Percentiles rank a stretch among this genome's conserved stretches.
phyloP scores from a whole-genome alignment of 2,329 filamentous ascomycete species.

The Aspergillus calidoustus region DNA sequence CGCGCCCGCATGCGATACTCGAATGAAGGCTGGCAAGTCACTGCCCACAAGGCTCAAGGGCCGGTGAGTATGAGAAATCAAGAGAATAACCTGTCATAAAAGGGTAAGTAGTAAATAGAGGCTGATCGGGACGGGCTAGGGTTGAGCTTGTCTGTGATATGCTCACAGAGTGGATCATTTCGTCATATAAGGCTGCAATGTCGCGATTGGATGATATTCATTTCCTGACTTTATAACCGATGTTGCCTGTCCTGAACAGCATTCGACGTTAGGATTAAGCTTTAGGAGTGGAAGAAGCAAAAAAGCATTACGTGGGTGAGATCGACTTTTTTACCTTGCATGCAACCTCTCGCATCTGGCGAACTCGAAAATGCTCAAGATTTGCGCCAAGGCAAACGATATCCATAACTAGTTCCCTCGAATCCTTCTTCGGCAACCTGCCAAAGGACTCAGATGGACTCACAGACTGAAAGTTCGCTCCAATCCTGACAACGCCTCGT shows the following conservation, averaged over 20 bases:
- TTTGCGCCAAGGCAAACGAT: too few species aligned
- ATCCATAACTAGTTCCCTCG: too few species aligned
- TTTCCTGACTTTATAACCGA: neutral
- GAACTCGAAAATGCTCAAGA: neutral
- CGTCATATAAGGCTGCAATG: conserved; percentile 7
- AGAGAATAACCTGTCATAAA: neutral
- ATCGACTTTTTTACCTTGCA: neutral
- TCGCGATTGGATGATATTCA: conserved; percentile 12
- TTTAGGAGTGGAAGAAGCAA: neutral
- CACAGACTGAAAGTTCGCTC: neutral
- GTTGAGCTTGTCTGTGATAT: conserved; percentile 11
- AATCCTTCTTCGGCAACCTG: too few species aligned
- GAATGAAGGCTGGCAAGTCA: too few species aligned
- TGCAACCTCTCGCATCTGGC: neutral
- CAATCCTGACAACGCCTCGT: neutral
- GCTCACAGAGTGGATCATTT: conserved; percentile 13
- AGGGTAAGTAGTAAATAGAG: neutral
- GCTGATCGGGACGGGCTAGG: neutral
- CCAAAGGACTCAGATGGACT: neutral
- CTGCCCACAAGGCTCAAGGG: neutral
- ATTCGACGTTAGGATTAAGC: neutral
- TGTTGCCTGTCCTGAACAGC: neutral
- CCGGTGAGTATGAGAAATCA: neutral
- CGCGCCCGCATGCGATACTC: too few species aligned
- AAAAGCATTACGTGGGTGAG: neutral